phyloP scores from a whole-genome alignment of 2,329 filamentous ascomycete species.

The Colletotrichum sp. region DNA sequence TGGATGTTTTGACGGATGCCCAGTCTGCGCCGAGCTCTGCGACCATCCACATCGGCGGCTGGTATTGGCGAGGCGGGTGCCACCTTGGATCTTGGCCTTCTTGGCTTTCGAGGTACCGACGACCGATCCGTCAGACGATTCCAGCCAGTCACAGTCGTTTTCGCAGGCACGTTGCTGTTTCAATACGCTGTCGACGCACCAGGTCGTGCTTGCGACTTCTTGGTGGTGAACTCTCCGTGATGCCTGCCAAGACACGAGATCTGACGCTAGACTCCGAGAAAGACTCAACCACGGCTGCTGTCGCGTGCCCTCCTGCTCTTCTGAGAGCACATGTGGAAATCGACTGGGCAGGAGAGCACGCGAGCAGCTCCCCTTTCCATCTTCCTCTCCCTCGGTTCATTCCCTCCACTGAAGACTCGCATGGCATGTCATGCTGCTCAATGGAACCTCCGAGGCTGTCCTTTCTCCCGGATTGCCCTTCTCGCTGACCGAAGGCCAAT shows the following conservation, averaged over 20 bases:
- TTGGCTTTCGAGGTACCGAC: slow-evolving; percentile 15
- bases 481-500: background rate
- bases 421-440: background rate
- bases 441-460: background rate
- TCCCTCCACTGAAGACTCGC: background rate
- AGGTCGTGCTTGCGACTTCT: background rate
- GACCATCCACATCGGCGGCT: background rate
- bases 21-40: slow-evolving; percentile 17
- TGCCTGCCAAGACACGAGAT: slow-evolving; percentile 11
- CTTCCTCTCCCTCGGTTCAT: background rate
- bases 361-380: background rate
- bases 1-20: slow-evolving; percentile 18
- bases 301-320: slow-evolving; percentile 16
- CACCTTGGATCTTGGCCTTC: slow-evolving; percentile 11
- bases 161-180: slow-evolving; percentile 11
- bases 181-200: background rate
- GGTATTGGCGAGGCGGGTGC: slow-evolving; percentile 8
- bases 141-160: background rate
- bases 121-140: background rate
- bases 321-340: slow-evolving; percentile 9
- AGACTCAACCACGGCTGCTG: background rate
- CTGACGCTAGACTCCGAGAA: background rate
- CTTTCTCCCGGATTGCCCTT: background rate
- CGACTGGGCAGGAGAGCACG: slow-evolving; percentile 9
- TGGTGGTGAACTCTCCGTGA: background rate